Evolutionary conservation across 108 stramenopile species (phyloP).

Genomic region (Seminavis robusta): DNA sequence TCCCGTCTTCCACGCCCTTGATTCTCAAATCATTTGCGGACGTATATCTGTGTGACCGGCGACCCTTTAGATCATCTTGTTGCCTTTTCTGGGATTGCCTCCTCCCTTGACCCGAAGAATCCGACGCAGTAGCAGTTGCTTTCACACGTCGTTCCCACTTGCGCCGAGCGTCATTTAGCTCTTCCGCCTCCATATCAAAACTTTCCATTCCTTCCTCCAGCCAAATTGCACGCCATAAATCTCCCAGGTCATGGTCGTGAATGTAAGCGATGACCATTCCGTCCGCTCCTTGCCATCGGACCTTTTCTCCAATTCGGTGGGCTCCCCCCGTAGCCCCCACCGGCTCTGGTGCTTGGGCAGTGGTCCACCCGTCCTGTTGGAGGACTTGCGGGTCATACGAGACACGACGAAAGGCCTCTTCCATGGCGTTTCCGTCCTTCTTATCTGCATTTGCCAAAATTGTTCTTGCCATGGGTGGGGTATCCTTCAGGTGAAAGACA

Average conservation of each 20-base stretch:
- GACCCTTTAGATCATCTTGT: not conserved
- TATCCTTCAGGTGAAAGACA: constrained; percentile 60
- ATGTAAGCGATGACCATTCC: constrained; percentile 82
- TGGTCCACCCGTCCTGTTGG: constrained; percentile 82
- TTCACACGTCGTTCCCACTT: constrained; percentile 55
- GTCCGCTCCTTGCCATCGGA: constrained; percentile 67
- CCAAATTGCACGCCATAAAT: constrained; percentile 85
- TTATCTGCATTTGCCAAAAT: constrained; percentile 50
- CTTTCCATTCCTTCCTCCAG: constrained; percentile 61
- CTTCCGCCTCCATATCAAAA: constrained; percentile 82
- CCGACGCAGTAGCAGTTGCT: constrained; percentile 20
- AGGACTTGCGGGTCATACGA: constrained; percentile 77
- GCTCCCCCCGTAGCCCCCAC: constrained; percentile 69
- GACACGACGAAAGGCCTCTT: constrained; percentile 44
- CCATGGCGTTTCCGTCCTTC: constrained; percentile 7
- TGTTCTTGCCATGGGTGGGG: constrained; percentile 55
- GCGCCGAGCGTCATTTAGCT: constrained; percentile 58
- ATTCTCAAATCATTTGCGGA: constrained; percentile 57
- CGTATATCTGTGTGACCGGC: constrained; percentile 45
- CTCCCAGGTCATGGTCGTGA: constrained; percentile 71
- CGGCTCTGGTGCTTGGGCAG: constrained; percentile 43
- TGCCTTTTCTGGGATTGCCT: not conserved
- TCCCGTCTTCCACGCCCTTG: constrained; percentile 77
- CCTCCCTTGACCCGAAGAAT: constrained; percentile 18
- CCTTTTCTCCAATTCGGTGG: constrained; percentile 51